Evolutionary conservation across 805 yeast species (phyloP), one percentile per base, ranked within the genome.

Genomic region (Spencermartinsiella europaea): DNA sequence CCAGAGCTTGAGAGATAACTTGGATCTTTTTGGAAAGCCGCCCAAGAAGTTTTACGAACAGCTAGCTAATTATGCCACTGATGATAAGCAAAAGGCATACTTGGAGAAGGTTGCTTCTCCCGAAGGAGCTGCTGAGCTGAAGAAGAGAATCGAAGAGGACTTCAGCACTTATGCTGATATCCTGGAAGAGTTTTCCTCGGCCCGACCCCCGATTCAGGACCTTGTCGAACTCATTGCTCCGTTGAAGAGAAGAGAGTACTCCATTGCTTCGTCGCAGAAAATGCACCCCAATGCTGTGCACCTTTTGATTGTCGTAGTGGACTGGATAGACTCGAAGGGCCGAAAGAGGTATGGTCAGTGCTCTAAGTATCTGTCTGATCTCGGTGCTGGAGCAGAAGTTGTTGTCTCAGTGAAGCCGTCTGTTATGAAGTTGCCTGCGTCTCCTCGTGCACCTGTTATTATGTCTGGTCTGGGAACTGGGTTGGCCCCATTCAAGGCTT

Each of bases 381-480:
- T 91, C 61, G 56, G 69, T 5, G 74, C 85, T 51, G 97, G 96
- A 36, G 75, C 83, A 42, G 96, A 89, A 64, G 74, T 91, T 48
- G 95, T 88, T 45, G 98, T 91, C 22, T 81, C 93, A 52, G 97
- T 91, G 48, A 91, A 91, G 70, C 96, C 97, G 25, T 88, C 96
- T 7, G 96, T 91, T 39, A 90, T 91, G 97, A 91, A 90, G 69
- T 73, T 91, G 53, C 98, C 98, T 51, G 85, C 90, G 58, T 74
- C 79, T 53, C 77, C 96, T 7, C 79, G 81, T 40, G 91, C 87
- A 64, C 97, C 98, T 19, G 83, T 91, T 57, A 82, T 91, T 54
- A 91, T 91, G 98, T 83, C 95, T 58, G 98, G 98, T 59, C 75
- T 91, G 56, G 98, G 98, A 70, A 91, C 98, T 44, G 98, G 98